Evolutionary conservation across 176 grass and related monocot genomes (phyloP).

Genomic region (Lolium perenne): DNA sequence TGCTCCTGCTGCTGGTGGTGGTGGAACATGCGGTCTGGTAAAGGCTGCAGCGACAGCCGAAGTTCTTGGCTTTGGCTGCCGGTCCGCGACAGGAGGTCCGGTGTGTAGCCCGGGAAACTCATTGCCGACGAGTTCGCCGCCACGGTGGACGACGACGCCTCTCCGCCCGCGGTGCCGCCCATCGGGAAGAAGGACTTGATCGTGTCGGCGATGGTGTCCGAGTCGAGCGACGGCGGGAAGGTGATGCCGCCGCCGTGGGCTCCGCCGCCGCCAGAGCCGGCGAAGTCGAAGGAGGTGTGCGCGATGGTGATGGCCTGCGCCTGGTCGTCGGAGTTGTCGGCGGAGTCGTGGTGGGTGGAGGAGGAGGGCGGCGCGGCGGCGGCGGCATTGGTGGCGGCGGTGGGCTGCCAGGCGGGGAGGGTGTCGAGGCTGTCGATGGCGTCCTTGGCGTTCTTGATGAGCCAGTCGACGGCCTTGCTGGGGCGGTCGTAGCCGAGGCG

Average conservation of each 20-base stretch:
- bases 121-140: conserved; percentile 59
- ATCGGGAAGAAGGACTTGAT: conserved; percentile 99
- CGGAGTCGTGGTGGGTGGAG: conserved; percentile 48
- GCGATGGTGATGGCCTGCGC: conserved; percentile 66
- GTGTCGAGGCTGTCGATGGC: conserved; percentile 84
- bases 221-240: conserved; percentile 85
- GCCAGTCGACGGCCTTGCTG: conserved; percentile 98
- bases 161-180: conserved; percentile 48
- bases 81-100: conserved; percentile 71
- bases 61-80: conserved; percentile 83
- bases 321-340: conserved; percentile 58
- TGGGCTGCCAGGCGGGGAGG: conserved; percentile 79
- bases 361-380: conserved; percentile 39
- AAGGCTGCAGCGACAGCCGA: conserved; percentile 82
- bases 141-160: conserved; percentile 51
- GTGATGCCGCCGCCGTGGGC: conserved; percentile 7
- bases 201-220: conserved; percentile 91
- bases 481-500: conserved; percentile 94
- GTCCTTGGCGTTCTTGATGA: conserved; percentile 95
- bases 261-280: conserved; percentile 11
- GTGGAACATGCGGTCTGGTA: conserved; percentile 79
- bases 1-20: conserved; percentile 48
- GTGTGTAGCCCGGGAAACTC: conserved; percentile 75
- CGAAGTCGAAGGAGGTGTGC: conserved; percentile 58
- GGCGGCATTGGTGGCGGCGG: conserved; percentile 43